Base-by-base conservation (phyloP, 306 rosid genomes). In the Cicer judaicum region DNA sequence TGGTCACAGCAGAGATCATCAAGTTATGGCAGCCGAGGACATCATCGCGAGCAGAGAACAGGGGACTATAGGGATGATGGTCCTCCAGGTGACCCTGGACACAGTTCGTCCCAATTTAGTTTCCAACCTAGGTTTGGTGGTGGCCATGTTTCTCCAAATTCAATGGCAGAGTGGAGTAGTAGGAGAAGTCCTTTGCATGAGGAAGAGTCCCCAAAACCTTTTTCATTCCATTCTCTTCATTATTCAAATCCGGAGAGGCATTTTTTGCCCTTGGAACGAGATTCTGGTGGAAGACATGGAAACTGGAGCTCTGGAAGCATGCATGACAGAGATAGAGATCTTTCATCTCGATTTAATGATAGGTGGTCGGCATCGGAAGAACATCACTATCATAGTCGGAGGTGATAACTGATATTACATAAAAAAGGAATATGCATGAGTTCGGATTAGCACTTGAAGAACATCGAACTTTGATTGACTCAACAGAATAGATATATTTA, bases 11-110 rank as follows among this genome's bases (percentile, higher is more conserved):
- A 79, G 18, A 85, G 92, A 54, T 75, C 64, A 79, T 70, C 80
- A 8, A 96, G 86, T 79, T 70, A 80, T 34, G 78, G 75, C 59
- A 85, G 88, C 78, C 81, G 96, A 81, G 92, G 87, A 54, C 61
- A 81, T 81, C 72, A 80, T 80, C 89, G 79, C 0, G 96, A 92
- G 72, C 88, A 83, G 70, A 85, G 92, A 78, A 16, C 78, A 21
- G 83, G 79, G 62, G 96, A 89, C 79, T 82, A 42, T 36, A 69
- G 88, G 85, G 93, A 95, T 14, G 96, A 92, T 24, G 89, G 89
- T 48, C 98, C 99, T 13, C 96, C 96, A 14, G 91, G 90, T 68
- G 98, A 89, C 62, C 84, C 89, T 1, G 89, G 85, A 21, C 74
- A 69, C 69, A 59, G 73, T 76, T 82, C 94, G 29, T 66, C 89